Evolutionary conservation across 2,329 filamentous ascomycete genomes (phyloP).

Genomic region (Paecilomyces sp.): DNA sequence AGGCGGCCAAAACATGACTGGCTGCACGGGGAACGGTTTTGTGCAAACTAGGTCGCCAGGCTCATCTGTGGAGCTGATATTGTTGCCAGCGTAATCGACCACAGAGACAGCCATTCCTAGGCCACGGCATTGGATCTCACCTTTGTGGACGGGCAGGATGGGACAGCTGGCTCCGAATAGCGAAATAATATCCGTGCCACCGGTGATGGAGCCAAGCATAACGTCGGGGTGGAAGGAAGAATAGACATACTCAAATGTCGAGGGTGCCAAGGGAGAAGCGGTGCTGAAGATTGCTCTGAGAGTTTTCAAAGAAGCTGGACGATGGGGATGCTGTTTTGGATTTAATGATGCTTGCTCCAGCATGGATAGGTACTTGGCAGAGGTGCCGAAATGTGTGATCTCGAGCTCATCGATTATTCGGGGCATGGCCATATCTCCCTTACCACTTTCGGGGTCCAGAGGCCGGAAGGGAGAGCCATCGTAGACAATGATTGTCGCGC

Average conservation of each 20-base stretch:
- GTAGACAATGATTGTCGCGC: conserved; percentile 79
- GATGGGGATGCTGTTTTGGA: conserved; percentile 47
- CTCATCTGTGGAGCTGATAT: conserved; percentile 55
- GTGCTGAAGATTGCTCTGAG: conserved; percentile 89
- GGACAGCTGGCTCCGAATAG: conserved; percentile 83
- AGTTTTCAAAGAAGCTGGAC: conserved; percentile 33
- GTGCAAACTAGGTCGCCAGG: conserved; percentile 85
- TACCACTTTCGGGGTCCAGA: conserved; percentile 44
- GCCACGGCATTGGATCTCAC: conserved; percentile 70
- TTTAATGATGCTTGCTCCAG: conserved; percentile 70
- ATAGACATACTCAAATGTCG: conserved; percentile 88
- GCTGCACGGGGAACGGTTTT: conserved; percentile 82
- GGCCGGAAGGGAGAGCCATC: conserved; percentile 86
- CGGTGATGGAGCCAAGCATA: conserved; percentile 88
- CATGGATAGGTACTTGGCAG: conserved; percentile 84
- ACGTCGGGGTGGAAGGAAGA: conserved; percentile 69
- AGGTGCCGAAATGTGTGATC: conserved; percentile 92
- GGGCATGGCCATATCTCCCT: conserved; percentile 75
- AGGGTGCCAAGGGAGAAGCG: conserved; percentile 83
- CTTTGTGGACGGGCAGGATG: conserved; percentile 62
- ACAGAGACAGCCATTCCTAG: conserved; percentile 68
- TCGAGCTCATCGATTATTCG: conserved; percentile 69
- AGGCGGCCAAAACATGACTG: conserved; percentile 71
- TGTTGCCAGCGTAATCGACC: conserved; percentile 51
- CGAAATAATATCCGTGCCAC: conserved; percentile 93